Evolutionary conservation across 2,329 filamentous ascomycete species (phyloP).

Genomic region (Colletotrichum cuscutae): DNA sequence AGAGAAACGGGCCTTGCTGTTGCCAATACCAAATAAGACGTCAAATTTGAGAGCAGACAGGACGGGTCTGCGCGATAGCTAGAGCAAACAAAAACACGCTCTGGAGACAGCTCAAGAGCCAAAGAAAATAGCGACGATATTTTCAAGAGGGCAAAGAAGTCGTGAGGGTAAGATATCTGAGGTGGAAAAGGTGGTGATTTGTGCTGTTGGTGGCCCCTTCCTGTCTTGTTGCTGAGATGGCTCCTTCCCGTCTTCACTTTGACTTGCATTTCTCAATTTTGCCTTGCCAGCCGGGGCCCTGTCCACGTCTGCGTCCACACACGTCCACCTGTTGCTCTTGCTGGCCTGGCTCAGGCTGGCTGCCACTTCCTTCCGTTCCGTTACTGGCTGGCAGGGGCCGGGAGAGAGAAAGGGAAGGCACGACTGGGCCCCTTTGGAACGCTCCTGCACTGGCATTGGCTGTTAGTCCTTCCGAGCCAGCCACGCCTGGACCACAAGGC

Average conservation of each 20-base stretch:
- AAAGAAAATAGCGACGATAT: conserved; percentile 11
- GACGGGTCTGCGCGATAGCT: background rate
- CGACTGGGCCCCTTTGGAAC: background rate
- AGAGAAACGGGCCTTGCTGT: background rate
- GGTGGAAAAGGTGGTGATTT: conserved; percentile 1
- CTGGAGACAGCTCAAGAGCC: background rate
- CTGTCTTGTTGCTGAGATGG: conserved; percentile 32
- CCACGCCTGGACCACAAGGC: conserved; percentile 5
- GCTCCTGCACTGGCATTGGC: conserved; percentile 10
- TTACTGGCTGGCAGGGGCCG: background rate
- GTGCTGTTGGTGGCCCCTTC: conserved; percentile 17
- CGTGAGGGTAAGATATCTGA: conserved; percentile 13
- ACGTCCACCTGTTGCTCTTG: background rate
- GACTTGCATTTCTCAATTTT: conserved; percentile 14
- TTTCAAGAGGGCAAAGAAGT: conserved; percentile 13
- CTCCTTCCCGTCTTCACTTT: background rate
- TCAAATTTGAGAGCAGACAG: background rate
- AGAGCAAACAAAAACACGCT: conserved; percentile 2
- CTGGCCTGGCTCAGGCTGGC: background rate
- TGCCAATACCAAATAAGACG: background rate
- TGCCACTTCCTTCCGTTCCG: background rate
- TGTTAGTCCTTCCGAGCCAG: conserved; percentile 14
- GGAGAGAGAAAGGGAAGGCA: conserved; percentile 1
- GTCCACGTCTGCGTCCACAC: background rate
- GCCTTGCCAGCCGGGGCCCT: conserved; percentile 14